Evolutionary conservation across 306 rosid genomes (phyloP), one percentile per base, ranked within the genome.

Genomic region (Gynostemma pentaphyllum): DNA sequence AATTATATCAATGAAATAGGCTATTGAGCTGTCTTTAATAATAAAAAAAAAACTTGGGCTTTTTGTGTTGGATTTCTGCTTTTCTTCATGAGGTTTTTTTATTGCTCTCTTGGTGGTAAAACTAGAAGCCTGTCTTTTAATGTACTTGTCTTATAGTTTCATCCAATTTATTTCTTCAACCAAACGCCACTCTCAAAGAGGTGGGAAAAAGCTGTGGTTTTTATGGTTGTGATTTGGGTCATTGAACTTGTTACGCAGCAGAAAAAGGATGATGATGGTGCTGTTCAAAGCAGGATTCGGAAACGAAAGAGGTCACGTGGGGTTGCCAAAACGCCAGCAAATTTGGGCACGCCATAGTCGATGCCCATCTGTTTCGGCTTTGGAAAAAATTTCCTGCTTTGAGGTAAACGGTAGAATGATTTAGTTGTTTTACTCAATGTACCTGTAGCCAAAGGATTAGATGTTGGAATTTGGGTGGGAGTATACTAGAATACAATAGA

Each of bases 221-320:
- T 28, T 32, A 45, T 34, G 51, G 23, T 46, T 50, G 30, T 39
- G 51, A 24, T 39, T 26, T 47, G 27, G 14, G 16, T 30, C 53
- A 56, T 56, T 65, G 10, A 34, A 22, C 14, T 9, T 5, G 45
- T 29, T 42, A 16, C 34, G 55, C 5, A 15, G 27, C 47, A 23
- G 57, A 71, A 63, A 41, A 57, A 74, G 54, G 79, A 44, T 9
- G 69, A 32, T 10, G 69, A 32, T 18, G 36, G 28, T 49, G 50
- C 53, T 64, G 5, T 7, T 12, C 18, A 68, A 62, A 75, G 67
- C 40, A 54, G 68, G 40, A 27, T 34, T 26, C 74, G 74, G 26
- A 70, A 73, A 48, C 74, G 82, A 51, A 76, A 52, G 72, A 71
- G 85, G 44, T 29, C 77, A 9, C 64, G 61, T 15, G 45, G 64